Conservation (phyloP, 441 rosid genomes). For the Pelargonium cotyledonis region DNA sequence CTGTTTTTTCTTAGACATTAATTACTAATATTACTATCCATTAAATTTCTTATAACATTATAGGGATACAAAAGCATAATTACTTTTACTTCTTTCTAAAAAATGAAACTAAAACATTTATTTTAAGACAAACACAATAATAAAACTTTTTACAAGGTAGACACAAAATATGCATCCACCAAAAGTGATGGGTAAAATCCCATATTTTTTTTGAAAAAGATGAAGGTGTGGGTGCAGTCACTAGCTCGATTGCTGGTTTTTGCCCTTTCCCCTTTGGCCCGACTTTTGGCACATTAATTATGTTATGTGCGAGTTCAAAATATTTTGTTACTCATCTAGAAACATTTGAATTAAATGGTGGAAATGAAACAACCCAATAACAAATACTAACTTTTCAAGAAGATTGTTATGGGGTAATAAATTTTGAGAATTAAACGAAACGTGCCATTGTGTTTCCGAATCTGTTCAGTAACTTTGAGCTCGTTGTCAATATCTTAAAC, state of each 20-base stretch:
- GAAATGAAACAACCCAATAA: neutral
- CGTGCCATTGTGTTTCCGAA: slow-evolving; percentile 58
- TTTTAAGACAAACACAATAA: too few species aligned
- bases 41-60: too few species aligned
- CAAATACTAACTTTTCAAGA: too few species aligned
- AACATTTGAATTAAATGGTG: neutral
- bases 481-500: slow-evolving; percentile 56
- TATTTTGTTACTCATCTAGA: slow-evolving; percentile 4
- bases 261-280: slow-evolving; percentile 13
- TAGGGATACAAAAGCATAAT: too few species aligned
- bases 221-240: neutral
- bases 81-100: too few species aligned
- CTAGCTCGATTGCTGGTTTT: slow-evolving; percentile 15
- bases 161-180: too few species aligned
- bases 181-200: too few species aligned
- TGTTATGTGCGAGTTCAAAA: slow-evolving; percentile 22
- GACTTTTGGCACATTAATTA: slow-evolving; percentile 23
- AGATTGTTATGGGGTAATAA: neutral
- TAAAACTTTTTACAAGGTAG: too few species aligned
- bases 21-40: too few species aligned
- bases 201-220: slow-evolving; percentile 17
- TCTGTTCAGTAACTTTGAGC: slow-evolving; percentile 41
- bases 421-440: neutral
- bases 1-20: too few species aligned
- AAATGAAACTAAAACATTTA: too few species aligned